Conservation (phyloP, 164 flowering plant genomes). For the Liriodendron chinense region DNA sequence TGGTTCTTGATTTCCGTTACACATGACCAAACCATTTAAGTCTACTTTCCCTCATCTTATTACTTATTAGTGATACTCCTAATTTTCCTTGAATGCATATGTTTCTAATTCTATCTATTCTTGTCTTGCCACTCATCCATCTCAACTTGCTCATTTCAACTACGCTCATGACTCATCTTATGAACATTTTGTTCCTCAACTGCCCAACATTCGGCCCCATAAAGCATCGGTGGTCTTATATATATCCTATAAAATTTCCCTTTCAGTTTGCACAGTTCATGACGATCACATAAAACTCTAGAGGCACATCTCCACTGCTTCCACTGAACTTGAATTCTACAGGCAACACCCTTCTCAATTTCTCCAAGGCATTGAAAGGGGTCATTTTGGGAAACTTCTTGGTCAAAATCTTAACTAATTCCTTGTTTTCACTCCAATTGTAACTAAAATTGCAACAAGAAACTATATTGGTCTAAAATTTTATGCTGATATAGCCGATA, state of each 20-base stretch:
- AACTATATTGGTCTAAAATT: too few species aligned
- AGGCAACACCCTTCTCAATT: too few species aligned
- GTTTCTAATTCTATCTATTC: too few species aligned
- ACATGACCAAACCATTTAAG: not conserved
- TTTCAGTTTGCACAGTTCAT: not conserved
- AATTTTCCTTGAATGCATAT: too few species aligned
- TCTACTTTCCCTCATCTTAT: not conserved
- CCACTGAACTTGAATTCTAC: too few species aligned
- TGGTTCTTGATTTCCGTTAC: not conserved
- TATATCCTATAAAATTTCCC: not conserved
- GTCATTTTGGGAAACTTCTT: too few species aligned
- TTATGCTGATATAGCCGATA: too few species aligned
- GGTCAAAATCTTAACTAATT: too few species aligned
- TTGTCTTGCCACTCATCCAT: not conserved
- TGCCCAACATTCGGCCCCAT: not conserved
- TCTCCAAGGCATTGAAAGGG: too few species aligned
- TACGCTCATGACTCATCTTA: not conserved
- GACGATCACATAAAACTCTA: not conserved
- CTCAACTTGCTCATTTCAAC: not conserved
- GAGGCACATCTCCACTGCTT: not conserved
- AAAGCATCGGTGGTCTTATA: not conserved
- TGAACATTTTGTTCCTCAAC: not conserved
- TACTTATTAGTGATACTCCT: not conserved
- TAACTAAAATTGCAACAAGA: too few species aligned
- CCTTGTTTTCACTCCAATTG: too few species aligned